These are phyloP conservation scores for Diutina catenulata DNA, from an alignment of 1,139 yeast genomes.

Conservation along the genomic window DNA sequence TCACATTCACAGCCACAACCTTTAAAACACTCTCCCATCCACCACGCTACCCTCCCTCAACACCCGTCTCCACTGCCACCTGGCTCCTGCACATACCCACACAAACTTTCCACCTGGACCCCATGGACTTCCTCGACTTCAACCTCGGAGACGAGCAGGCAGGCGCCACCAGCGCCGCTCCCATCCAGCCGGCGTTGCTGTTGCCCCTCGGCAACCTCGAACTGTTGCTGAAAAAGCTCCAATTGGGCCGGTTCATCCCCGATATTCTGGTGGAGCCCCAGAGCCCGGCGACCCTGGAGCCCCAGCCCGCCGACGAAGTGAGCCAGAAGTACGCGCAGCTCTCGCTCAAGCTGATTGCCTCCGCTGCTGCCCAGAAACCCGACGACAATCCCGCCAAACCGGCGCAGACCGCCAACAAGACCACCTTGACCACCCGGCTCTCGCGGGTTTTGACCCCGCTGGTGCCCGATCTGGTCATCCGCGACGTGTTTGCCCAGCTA, in stretches of 20 bases:
- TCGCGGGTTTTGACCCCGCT: conserved; percentile 40
- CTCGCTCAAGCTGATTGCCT: neutral
- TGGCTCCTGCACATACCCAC: neutral
- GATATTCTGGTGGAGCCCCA: neutral
- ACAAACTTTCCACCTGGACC: neutral
- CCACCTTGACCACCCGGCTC: conserved; percentile 31
- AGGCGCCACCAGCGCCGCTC: neutral
- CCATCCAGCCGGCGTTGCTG: conserved; percentile 1
- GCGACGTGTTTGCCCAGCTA: conserved; percentile 36
- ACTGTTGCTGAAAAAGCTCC: neutral
- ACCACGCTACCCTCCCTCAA: neutral
- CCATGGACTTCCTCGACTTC: conserved; percentile 3
- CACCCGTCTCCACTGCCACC: neutral
- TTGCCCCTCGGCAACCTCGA: conserved; percentile 3
- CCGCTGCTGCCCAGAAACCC: conserved; percentile 3
- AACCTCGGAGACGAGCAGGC: neutral
- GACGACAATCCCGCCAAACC: conserved; percentile 9
- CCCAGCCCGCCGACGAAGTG: conserved; percentile 8
- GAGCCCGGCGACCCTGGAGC: neutral
- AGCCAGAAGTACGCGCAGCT: neutral
- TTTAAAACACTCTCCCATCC: neutral
- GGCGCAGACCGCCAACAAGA: conserved; percentile 9
- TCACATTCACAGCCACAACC: too few relatives aligned
- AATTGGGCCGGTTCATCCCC: conserved; percentile 1
- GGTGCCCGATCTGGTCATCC: conserved; percentile 33